A percentile compares a stretch with the other conserved stretches of the same genome.
These are phyloP conservation scores for Colletotrichum acutatum DNA, from an alignment of 2,329 filamentous ascomycete genomes.

Conservation along the genomic window DNA sequence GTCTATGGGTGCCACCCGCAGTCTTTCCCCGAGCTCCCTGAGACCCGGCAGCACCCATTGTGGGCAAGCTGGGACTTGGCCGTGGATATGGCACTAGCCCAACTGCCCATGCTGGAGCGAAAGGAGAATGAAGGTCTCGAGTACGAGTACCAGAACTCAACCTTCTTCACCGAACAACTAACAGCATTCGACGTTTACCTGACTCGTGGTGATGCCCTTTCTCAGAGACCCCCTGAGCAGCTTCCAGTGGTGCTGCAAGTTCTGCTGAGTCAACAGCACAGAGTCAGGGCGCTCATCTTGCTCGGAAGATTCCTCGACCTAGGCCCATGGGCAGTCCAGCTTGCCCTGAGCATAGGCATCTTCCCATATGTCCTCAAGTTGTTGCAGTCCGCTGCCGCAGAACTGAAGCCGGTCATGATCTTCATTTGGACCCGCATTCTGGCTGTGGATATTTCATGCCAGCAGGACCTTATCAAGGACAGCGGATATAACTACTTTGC, in stretches of 20 bases:
- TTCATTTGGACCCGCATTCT: constrained; percentile 98
- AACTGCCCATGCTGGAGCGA: constrained; percentile 86
- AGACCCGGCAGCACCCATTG: constrained; percentile 92
- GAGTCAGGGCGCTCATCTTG: constrained; percentile 89
- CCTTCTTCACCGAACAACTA: constrained; percentile 96
- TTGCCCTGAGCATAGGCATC: constrained; percentile 96
- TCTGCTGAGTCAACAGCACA: constrained; percentile 92
- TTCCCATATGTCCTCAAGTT: constrained; percentile 99
- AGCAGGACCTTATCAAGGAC: constrained; percentile 94
- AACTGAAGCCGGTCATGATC: constrained; percentile 98
- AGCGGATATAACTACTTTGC: constrained; percentile 98
- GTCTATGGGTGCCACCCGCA: constrained; percentile 96
- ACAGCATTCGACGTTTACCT: constrained; percentile 98
- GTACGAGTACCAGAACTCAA: constrained; percentile 95
- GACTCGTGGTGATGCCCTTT: constrained; percentile 80
- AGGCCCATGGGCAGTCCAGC: constrained; percentile 98
- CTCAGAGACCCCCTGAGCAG: constrained; percentile 91
- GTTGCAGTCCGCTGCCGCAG: constrained; percentile 91
- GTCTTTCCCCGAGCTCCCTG: constrained; percentile 90
- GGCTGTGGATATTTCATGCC: constrained; percentile 93
- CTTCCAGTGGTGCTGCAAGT: constrained; percentile 96
- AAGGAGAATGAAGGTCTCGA: constrained; percentile 77
- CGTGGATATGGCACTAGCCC: constrained; percentile 92
- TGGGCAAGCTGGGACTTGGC: constrained; percentile 99
- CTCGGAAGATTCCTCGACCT: constrained; percentile 94